A percentile compares a stretch with the other conserved stretches of the same genome.
phyloP scores from a whole-genome alignment of 495 filamentous ascomycete genomes.

The Hypoxylon rickii region DNA sequence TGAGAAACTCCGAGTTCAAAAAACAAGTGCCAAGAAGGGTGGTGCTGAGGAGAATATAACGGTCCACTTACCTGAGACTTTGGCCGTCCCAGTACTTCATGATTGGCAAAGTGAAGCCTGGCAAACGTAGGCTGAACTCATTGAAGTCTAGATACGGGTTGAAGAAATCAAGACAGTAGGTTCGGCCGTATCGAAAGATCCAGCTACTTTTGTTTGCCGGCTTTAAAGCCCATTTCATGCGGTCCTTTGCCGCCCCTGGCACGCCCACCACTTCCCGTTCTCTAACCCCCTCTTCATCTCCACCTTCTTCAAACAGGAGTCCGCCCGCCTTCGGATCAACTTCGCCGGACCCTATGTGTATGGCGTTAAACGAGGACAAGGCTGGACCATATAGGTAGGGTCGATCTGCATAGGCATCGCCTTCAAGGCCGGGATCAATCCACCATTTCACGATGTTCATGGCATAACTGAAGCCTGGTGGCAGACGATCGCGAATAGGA shows the following conservation, averaged over 20 bases:
- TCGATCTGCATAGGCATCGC: constrained; percentile 82
- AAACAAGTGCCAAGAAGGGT: constrained; percentile 1
- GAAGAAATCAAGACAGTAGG: constrained; percentile 82
- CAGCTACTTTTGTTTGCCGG: constrained; percentile 54
- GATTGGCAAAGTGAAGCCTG: constrained; percentile 76
- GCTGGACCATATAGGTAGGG: constrained; percentile 84
- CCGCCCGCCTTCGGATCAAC: constrained; percentile 48
- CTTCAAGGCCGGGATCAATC: constrained; percentile 85
- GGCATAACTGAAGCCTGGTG: constrained; percentile 79
- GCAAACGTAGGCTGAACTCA: constrained; percentile 79
- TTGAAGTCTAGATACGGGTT: constrained; percentile 88
- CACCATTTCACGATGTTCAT: constrained; percentile 82
- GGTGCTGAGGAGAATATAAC: background rate
- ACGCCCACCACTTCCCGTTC: constrained; percentile 52
- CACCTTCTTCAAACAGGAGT: constrained; percentile 70
- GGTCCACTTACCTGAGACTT: constrained; percentile 47
- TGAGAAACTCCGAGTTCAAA: constrained; percentile 21
- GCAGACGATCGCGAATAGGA: constrained; percentile 82
- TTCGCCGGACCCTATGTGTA: constrained; percentile 65
- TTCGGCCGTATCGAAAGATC: constrained; percentile 53
- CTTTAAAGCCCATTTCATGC: constrained; percentile 68
- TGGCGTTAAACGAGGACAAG: constrained; percentile 71
- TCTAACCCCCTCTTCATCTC: constrained; percentile 60
- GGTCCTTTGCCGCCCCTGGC: constrained; percentile 56
- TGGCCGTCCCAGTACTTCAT: constrained; percentile 84